Base-by-base conservation (phyloP, 768 basidiomycete species). In the Mycena venus region DNA sequence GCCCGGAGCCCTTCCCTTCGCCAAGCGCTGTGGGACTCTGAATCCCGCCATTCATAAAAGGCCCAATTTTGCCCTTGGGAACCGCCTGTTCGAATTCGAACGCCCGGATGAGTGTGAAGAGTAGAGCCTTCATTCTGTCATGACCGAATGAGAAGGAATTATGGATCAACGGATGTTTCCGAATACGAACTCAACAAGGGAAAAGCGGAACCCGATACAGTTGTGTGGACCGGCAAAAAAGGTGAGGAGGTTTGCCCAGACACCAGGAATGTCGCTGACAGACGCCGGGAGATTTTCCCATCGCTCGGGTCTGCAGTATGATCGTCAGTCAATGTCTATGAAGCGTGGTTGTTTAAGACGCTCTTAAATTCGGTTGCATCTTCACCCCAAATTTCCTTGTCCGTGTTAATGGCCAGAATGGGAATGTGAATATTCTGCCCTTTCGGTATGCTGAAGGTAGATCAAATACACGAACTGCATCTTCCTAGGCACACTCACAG, bases 141-240 rank as follows among this genome's bases (percentile, higher is more conserved):
- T 12, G 14, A 8, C 27, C 21, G 15, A 29, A 36, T 62, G 29
- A 60, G 59, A 31, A 17, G n/a, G 10, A 7, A 38, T 2, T 7
- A 53, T n/a, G 31, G n/a, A 49, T 31, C 5, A 10, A 40, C 17
- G 47, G 23, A 29, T n/a, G 14, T 9, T 42, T 4, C 15, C 1
- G 14, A 60, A 38, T 38, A 38, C 61, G 51, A 2, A 71, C 90
- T 92, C 91, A n/a, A 88, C 83, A n/a, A 93, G 79, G n/a, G 93
- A 85, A 78, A 94, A 93, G 10, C 90, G 88, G 78, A 89, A 93
- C 0, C 92, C 92, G 38, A 94, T 93, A 73, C 93, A 94, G 0
- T 91, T 87, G 25, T 88, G 87, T 15, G 92, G 90, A 7, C 70
- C 70, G n/a, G 70, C 60, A 21, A 71, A 56, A n/a, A 71, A 71